A percentile compares a stretch with the other conserved stretches of the same genome.
Conservation (phyloP, 805 yeast species). For the Osmozyma mogii region DNA sequence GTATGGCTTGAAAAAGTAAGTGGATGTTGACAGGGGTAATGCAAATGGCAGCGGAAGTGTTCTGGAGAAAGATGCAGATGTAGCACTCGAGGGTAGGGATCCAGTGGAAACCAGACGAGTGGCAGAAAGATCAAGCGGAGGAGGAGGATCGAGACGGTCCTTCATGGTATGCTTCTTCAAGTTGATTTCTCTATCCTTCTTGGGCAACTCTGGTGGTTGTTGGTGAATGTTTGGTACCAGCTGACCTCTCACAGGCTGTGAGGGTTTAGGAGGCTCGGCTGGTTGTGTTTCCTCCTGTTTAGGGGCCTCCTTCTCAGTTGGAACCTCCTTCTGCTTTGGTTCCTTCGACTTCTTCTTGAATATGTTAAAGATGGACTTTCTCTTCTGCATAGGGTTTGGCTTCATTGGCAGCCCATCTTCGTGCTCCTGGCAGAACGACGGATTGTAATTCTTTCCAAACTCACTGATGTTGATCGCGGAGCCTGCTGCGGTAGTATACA, state of each 20-base stretch:
- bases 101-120: no score
- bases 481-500: slow-evolving; percentile 18
- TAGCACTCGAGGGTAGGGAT: no score
- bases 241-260: no score
- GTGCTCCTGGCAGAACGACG: slow-evolving; percentile 20
- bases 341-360: slow-evolving; percentile 20
- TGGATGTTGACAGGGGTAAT: slow-evolving; percentile 37
- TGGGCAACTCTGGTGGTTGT: no score
- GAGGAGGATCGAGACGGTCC: no score
- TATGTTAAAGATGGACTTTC: slow-evolving; percentile 27
- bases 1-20: slow-evolving; percentile 30
- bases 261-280: no score
- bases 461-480: slow-evolving; percentile 33
- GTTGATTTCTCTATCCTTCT: no score
- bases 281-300: no score
- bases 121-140: no score
- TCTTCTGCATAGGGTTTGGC: slow-evolving; percentile 1
- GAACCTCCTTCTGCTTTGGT: not conserved
- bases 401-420: not conserved
- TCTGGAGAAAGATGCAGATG: slow-evolving; percentile 10
- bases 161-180: no score
- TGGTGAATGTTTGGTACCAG: no score
- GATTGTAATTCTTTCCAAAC: slow-evolving; percentile 32
- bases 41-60: slow-evolving; percentile 33
- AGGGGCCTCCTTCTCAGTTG: not conserved